Conservation (phyloP, 306 rosid genomes). For the Citrullus colocynthis region DNA sequence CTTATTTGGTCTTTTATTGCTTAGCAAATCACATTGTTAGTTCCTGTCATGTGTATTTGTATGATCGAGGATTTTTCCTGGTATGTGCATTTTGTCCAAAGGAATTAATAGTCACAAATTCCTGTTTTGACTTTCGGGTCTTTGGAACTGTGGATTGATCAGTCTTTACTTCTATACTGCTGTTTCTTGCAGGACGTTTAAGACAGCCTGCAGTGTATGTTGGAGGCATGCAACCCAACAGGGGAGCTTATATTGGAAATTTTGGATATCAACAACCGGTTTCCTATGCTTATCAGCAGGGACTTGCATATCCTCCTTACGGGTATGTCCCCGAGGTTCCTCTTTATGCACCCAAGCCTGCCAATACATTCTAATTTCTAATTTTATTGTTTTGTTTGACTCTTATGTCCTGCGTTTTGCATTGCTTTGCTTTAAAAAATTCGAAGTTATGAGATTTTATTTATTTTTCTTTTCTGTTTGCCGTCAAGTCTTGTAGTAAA, state of each 20-base stretch:
- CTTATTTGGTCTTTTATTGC: background rate
- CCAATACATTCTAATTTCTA: background rate
- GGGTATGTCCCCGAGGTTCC: constrained; percentile 43
- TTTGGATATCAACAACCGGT: constrained; percentile 84
- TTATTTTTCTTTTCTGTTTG: background rate
- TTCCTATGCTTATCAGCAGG: constrained; percentile 67
- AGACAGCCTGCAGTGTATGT: constrained; percentile 51
- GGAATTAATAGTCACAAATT: background rate
- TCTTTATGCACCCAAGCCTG: background rate
- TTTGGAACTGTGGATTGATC: background rate
- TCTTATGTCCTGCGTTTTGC: background rate
- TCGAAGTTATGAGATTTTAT: background rate
- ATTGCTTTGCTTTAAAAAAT: background rate
- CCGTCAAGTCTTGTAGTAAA: background rate
- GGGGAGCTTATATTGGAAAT: constrained; percentile 55
- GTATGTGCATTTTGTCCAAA: background rate
- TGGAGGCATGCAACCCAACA: constrained; percentile 47
- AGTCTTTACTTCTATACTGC: background rate
- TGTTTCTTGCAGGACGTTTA: constrained; percentile 43
- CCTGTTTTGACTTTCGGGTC: background rate
- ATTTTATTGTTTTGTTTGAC: background rate
- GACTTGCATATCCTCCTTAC: constrained; percentile 69
- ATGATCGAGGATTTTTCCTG: background rate
- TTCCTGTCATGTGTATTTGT: background rate
- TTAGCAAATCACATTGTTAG: background rate